Conservation (phyloP, 805 yeast genomes). For the Maudiozyma saulgeensis region DNA sequence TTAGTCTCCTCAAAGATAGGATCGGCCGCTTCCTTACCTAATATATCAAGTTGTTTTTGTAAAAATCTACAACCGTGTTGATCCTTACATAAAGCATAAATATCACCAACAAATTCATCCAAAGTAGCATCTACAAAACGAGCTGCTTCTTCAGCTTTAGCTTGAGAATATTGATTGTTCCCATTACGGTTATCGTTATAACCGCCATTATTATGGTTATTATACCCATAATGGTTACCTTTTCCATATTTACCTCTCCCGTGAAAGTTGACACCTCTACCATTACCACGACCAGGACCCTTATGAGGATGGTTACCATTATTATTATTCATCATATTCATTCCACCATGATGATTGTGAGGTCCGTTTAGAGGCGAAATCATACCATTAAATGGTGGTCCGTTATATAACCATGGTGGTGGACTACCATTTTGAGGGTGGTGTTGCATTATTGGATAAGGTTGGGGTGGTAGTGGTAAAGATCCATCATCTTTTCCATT, state of each 20-base stretch:
- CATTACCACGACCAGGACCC: constrained; percentile 2
- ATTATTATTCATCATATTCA: constrained; percentile 7
- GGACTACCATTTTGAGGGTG: constrained; percentile 20
- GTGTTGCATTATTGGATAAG: constrained; percentile 8
- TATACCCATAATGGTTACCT: constrained; percentile 7
- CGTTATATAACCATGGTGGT: constrained; percentile 29
- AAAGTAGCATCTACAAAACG: constrained; percentile 58
- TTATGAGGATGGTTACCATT: constrained; percentile 17
- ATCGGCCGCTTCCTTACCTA: constrained; percentile 53
- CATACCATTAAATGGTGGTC: constrained; percentile 23
- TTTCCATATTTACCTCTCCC: constrained; percentile 10
- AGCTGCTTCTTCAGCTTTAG: constrained; percentile 50
- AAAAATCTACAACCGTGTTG: constrained; percentile 94
- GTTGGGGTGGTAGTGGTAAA: constrained; percentile 6
- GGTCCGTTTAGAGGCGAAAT: constrained; percentile 16
- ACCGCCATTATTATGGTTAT: constrained; percentile 6
- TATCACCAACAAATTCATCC: constrained; percentile 61
- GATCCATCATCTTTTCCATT: background rate
- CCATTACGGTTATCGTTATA: constrained; percentile 5
- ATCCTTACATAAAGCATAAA: constrained; percentile 79
- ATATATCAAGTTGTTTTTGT: constrained; percentile 73
- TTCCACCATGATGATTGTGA: constrained; percentile 6
- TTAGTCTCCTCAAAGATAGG: constrained; percentile 75
- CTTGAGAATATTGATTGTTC: constrained; percentile 6
- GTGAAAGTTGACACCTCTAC: constrained; percentile 3